These are phyloP conservation scores for Calonectria multiphialidica DNA, from an alignment of 2,329 filamentous ascomycete genomes.

Conservation along the genomic window DNA sequence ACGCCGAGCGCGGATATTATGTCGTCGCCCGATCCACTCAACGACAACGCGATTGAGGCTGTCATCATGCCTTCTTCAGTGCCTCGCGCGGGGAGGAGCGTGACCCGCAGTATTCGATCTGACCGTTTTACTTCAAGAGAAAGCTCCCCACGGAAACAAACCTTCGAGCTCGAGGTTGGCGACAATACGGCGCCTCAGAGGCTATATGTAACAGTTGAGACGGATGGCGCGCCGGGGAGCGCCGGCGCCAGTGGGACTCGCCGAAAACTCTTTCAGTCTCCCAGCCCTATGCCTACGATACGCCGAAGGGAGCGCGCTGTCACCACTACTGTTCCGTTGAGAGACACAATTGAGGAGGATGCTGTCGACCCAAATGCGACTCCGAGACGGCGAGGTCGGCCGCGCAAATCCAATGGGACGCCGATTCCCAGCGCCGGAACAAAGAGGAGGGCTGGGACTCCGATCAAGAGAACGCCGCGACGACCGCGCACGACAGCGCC, in stretches of 20 bases:
- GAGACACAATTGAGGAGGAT: slow-evolving; percentile 52
- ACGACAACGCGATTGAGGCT: slow-evolving; percentile 50
- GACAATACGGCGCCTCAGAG: slow-evolving; percentile 62
- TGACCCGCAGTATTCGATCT: slow-evolving; percentile 59
- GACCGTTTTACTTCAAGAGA: slow-evolving; percentile 52
- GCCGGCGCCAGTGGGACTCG: slow-evolving; percentile 48
- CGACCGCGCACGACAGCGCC: slow-evolving; percentile 48
- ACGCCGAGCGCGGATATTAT: slow-evolving; percentile 57
- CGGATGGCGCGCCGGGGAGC: slow-evolving; percentile 54
- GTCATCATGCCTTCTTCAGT: slow-evolving; percentile 51
- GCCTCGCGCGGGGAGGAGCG: slow-evolving; percentile 59
- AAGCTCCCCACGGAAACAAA: slow-evolving; percentile 66
- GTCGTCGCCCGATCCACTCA: slow-evolving; percentile 66
- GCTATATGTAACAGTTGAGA: slow-evolving; percentile 68
- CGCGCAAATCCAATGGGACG: slow-evolving; percentile 64
- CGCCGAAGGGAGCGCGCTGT: slow-evolving; percentile 55
- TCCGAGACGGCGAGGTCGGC: slow-evolving; percentile 59
- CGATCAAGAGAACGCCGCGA: slow-evolving; percentile 52
- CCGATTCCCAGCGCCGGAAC: slow-evolving; percentile 58
- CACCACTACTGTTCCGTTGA: slow-evolving; percentile 65
- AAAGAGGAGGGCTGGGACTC: slow-evolving; percentile 62
- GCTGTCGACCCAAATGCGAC: slow-evolving; percentile 47
- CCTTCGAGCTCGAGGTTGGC: slow-evolving; percentile 68
- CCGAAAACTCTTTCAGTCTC: slow-evolving; percentile 58
- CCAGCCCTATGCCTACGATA: slow-evolving; percentile 54